Evolutionary conservation across 2,329 filamentous ascomycete genomes (phyloP).

Genomic region (Coniochaeta sp.): DNA sequence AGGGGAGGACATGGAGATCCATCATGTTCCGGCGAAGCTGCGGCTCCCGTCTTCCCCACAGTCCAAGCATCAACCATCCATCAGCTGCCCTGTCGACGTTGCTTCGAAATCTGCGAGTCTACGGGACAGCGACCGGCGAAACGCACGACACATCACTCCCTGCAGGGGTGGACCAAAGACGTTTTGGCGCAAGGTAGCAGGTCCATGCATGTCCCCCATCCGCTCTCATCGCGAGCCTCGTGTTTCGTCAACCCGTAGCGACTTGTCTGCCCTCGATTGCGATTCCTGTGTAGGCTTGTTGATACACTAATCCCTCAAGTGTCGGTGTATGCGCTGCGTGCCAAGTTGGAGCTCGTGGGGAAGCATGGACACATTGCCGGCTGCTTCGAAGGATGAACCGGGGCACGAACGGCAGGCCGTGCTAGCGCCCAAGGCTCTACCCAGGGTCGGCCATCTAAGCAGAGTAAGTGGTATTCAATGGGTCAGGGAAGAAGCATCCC

Average conservation of each 20-base stretch:
- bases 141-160: conserved; percentile 2
- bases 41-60: not conserved
- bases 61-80: not conserved
- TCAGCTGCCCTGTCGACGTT: conserved; percentile 1
- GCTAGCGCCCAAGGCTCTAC: no score
- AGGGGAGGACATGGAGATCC: not conserved
- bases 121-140: not conserved
- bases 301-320: not conserved
- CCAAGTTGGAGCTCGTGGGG: no score
- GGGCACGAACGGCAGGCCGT: no score
- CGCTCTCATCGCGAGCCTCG: not conserved
- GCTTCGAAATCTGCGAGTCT: not conserved
- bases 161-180: not conserved
- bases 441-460: no score
- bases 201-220: not conserved
- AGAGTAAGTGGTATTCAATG: no score
- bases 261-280: not conserved
- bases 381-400: no score
- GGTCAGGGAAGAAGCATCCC: no score
- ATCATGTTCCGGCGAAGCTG: not conserved
- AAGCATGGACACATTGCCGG: no score
- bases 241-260: not conserved
- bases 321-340: not conserved
- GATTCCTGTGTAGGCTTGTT: not conserved
- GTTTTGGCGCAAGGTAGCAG: not conserved